Conservation (phyloP, 164 flowering plant species). For the Vitis riparia region DNA sequence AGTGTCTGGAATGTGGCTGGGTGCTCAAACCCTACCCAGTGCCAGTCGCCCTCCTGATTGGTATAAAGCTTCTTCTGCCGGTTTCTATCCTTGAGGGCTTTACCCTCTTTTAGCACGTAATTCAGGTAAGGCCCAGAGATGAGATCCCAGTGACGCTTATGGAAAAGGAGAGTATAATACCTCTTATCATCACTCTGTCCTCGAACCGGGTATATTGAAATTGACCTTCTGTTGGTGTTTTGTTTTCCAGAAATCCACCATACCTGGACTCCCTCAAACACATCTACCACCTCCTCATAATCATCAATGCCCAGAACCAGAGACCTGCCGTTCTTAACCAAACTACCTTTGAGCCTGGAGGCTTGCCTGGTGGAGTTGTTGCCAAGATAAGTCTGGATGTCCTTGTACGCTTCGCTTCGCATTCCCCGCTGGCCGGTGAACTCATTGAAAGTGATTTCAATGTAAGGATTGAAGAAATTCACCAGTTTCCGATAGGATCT, state of each 20-base stretch:
- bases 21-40: constrained; percentile 45
- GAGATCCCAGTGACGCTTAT: constrained; percentile 22
- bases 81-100: constrained; percentile 17
- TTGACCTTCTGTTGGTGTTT: neutral
- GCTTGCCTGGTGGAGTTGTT: constrained; percentile 16
- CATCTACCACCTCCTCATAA: constrained; percentile 23
- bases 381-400: constrained; percentile 27
- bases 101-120: constrained; percentile 33
- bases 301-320: constrained; percentile 23
- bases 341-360: constrained; percentile 29
- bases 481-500: neutral
- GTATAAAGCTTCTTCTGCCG: constrained; percentile 39
- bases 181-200: constrained; percentile 10
- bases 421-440: constrained; percentile 4
- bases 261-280: constrained; percentile 20
- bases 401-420: constrained; percentile 21
- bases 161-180: constrained; percentile 35
- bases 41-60: constrained; percentile 35
- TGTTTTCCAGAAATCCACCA: constrained; percentile 26
- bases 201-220: constrained; percentile 10
- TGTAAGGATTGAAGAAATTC: constrained; percentile 20
- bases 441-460: constrained; percentile 27
- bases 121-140: constrained; percentile 23
- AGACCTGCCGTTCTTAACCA: constrained; percentile 10
- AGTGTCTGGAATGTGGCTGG: constrained; percentile 41